phyloP scores from a whole-genome alignment of 2,329 filamentous ascomycete genomes.

The Nannizzia gypsea region DNA sequence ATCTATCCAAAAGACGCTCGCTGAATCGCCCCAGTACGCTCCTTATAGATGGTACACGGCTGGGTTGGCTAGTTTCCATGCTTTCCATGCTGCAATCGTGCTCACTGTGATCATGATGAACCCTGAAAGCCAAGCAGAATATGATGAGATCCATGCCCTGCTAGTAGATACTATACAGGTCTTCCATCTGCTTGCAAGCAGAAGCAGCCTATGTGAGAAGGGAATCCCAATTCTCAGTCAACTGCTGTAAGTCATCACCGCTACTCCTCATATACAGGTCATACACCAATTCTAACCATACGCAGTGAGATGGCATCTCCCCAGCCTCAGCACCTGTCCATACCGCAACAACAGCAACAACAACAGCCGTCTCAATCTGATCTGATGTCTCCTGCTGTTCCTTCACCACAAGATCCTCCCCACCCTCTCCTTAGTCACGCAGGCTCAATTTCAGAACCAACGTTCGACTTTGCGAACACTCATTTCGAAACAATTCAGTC shows the following conservation, averaged over 20 bases:
- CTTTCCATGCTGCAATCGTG: slow-evolving; percentile 30
- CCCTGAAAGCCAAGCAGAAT: slow-evolving; percentile 21
- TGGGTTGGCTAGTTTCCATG: slow-evolving; percentile 31
- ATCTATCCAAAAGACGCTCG: slow-evolving; percentile 24
- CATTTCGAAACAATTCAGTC: slow-evolving; percentile 14
- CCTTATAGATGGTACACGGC: slow-evolving; percentile 33
- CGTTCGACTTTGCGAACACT: slow-evolving; percentile 6
- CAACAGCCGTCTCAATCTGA: background rate
- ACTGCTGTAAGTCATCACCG: slow-evolving; percentile 20
- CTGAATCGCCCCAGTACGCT: slow-evolving; percentile 22
- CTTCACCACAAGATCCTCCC: background rate
- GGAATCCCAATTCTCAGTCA: slow-evolving; percentile 26
- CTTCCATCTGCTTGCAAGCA: slow-evolving; percentile 24
- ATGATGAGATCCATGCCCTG: slow-evolving; percentile 20
- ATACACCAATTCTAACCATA: background rate
- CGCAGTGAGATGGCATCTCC: background rate
- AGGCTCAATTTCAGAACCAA: background rate
- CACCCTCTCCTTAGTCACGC: background rate
- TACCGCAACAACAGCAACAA: background rate
- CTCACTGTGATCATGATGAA: slow-evolving; percentile 22
- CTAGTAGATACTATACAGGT: slow-evolving; percentile 23
- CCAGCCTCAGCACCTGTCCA: background rate
- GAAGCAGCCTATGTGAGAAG: slow-evolving; percentile 28
- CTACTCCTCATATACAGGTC: background rate
- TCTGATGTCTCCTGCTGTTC: background rate